A percentile compares a stretch with the other conserved stretches of the same genome.
Evolutionary conservation across 805 yeast species (phyloP).

Genomic region (Ogataea trehaloabstinens): DNA sequence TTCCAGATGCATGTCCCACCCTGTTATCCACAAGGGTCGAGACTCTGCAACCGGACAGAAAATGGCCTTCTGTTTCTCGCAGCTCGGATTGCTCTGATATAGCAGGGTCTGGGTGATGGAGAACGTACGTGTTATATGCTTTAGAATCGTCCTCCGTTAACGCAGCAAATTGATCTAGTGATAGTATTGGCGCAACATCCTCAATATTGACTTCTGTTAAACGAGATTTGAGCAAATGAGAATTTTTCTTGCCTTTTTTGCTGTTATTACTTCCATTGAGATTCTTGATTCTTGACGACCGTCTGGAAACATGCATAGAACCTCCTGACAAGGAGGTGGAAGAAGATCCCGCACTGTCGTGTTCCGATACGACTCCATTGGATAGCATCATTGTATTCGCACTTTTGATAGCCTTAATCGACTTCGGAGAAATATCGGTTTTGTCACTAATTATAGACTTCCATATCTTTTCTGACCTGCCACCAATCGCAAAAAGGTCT

Average conservation of each 20-base stretch:
- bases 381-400: neutral
- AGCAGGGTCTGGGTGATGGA: conserved; percentile 19
- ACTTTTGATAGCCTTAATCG: neutral
- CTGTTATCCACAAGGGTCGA: neutral
- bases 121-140: conserved; percentile 23
- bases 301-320: neutral
- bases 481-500: conserved; percentile 28
- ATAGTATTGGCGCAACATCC: conserved; percentile 31
- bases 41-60: conserved; percentile 8
- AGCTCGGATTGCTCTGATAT: conserved; percentile 23
- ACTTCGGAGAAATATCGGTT: neutral
- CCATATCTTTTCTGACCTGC: conserved; percentile 31
- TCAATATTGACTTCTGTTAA: conserved; percentile 21
- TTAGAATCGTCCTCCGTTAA: conserved; percentile 29
- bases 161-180: conserved; percentile 32
- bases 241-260: conserved; percentile 1
- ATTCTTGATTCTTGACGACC: conserved; percentile 12
- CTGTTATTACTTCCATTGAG: conserved; percentile 4
- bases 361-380: conserved; percentile 5
- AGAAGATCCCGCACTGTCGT: conserved; percentile 1
- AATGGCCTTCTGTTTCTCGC: conserved; percentile 13
- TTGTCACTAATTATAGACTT: conserved; percentile 17
- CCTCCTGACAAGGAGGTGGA: neutral
- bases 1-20: neutral
- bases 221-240: neutral